Evolutionary conservation across 768 basidiomycete genomes (phyloP), one percentile per base, ranked within the genome.

Genomic region (Mycena albidolilacea): DNA sequence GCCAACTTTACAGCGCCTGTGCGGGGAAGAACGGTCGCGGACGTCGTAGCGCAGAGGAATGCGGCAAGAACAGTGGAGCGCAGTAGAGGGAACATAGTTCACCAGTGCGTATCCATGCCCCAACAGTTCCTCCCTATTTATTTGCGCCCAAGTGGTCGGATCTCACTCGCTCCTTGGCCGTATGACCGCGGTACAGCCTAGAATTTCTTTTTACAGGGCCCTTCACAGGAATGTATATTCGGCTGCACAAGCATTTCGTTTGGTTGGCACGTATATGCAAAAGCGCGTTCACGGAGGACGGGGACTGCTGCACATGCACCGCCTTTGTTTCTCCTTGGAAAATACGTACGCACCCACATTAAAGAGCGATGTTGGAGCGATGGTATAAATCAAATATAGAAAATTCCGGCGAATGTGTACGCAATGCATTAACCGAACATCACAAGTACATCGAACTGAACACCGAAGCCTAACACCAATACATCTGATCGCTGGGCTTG

Each of bases 1-100:
- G 86, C 88, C 50, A 90, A 82, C 21, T 77, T 76, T 14, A 83
- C 79, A 62, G 50, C 50, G 44, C 55, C 59, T 62, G 73, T 58
- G 68, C 75, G 60, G 69, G 75, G 76, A 37, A 78, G 77, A 19
- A 76, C 75, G 10, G 70, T 66, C 35, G 79, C 79, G 35, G 72
- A 79, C 52, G 75, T 66, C 41, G 69, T 58, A 52, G 73, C 55
- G 39, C 75, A 79, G 63, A 79, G 68, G 12, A 74, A 71, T 46
- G 41, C 9, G 2, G 76, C 69, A 67, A 80, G 72, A 30, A 78
- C n/a, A 21, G 75, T 35, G 46, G 68, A 59, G 66, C 73, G 66
- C 60, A 69, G 66, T 46, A 71, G 73, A 77, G 77, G 60, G 39
- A 57, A 63, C 71, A 72, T 74, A 58, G 64, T 74, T 70, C 61